Evolutionary conservation across 352 stramenopile genomes (phyloP), one percentile per base, ranked within the genome.

Genomic region (Phytophthora niederhauseri): DNA sequence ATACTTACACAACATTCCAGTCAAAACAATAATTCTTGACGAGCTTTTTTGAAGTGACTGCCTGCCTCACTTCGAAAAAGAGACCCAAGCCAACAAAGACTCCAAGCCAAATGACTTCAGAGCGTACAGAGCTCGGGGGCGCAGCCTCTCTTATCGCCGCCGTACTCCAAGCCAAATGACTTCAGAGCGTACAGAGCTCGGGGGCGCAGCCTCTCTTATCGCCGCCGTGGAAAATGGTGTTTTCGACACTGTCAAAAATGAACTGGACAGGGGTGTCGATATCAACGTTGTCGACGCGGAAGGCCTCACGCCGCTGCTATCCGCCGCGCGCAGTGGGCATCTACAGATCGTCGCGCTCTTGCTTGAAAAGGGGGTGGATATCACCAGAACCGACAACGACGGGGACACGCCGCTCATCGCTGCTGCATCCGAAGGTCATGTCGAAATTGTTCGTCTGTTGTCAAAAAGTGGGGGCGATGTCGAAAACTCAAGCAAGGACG

Each of bases 391-490:
- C 5, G 38, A 58, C 20, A 6, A 30, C 5, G 20, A 58, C 2
- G 48, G 30, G 6, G 26, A 36, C 17, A 58, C 59, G 2, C 46
- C 59, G 11, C 31, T 66, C n/a, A 43, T 52, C 34, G 15, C 36
- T 12, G 59, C 59, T 20, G 48, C 59, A 4, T 5, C 9, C n/a
- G 49, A 30, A 51, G 49, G 49, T 1, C 48, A 66, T 31, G 8
- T 55, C 14, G 48, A 58, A 17, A 28, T 72, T 4, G 51, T 66
- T 26, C n/a, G 17, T 3, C 5, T 43, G 34, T 11, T 43, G 34
- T 43, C 34, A 50, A 50, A 19, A 50, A 50, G 14, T 50, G 43
- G 34, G 12, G 34, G 34, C 12, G 34, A 6, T 43, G 34, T 43
- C 34, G 34, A 43, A 43, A 43, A 43, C 34, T 17, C 34, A 17